Evolutionary conservation across 2,329 filamentous ascomycete species (phyloP).

Genomic region (Coniochaeta sp.): DNA sequence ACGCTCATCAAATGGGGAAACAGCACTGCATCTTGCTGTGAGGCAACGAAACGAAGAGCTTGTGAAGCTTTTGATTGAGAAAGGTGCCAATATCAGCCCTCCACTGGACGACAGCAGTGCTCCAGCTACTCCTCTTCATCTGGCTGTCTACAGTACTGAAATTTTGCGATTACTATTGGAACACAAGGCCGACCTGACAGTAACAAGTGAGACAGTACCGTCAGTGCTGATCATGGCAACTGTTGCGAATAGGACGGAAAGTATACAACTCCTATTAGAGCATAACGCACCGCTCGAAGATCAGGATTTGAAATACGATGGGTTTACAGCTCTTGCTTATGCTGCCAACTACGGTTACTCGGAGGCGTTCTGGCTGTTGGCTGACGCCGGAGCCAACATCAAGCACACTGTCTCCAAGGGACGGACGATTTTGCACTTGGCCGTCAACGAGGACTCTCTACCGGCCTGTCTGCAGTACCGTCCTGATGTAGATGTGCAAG

Average conservation of each 20-base stretch:
- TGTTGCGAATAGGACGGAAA: not conserved
- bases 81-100: not conserved
- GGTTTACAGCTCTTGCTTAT: not conserved
- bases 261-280: not conserved
- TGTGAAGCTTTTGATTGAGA: not conserved
- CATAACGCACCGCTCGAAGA: not conserved
- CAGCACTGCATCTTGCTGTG: not conserved
- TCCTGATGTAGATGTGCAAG: not conserved
- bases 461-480: not conserved
- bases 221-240: not conserved
- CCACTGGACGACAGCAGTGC: not conserved
- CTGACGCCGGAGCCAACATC: not conserved
- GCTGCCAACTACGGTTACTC: not conserved
- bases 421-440: not conserved
- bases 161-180: not conserved
- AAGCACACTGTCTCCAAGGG: not conserved
- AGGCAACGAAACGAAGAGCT: not conserved
- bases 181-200: not conserved
- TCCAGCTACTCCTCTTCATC: not conserved
- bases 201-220: not conserved
- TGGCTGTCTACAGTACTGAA: not conserved
- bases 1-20: not conserved
- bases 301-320: not conserved
- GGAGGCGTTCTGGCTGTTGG: not conserved
- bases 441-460: not conserved